phyloP scores from a whole-genome alignment of 1,284 basidiomycete genomes.

The Peniophora sp. region DNA sequence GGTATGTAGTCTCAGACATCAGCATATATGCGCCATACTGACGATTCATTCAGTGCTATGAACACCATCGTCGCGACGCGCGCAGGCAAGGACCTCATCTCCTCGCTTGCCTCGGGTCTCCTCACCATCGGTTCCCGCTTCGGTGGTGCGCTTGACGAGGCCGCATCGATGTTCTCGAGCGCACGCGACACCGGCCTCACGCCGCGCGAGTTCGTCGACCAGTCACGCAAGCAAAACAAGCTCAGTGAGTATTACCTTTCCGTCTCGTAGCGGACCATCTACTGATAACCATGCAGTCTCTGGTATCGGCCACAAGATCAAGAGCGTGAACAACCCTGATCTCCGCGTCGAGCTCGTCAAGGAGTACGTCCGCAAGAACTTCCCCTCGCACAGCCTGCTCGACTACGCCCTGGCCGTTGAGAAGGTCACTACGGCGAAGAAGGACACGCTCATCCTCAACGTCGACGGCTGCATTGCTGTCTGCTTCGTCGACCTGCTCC shows the following conservation, averaged over 20 bases:
- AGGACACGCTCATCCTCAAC: constrained; percentile 94
- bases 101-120: constrained; percentile 92
- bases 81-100: constrained; percentile 98
- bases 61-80: constrained; percentile 99
- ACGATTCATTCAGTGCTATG: constrained; percentile 73
- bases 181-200: constrained; percentile 89
- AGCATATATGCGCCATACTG: constrained; percentile 3
- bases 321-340: constrained; percentile 97
- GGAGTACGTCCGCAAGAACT: constrained; percentile 93
- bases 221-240: constrained; percentile 92
- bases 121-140: constrained; percentile 98
- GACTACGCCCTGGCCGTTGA: constrained; percentile 99
- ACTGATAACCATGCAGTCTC: constrained; percentile 47
- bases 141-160: constrained; percentile 98
- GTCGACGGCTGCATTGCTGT: constrained; percentile 98
- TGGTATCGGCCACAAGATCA: constrained; percentile 99
- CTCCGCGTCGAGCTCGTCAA: constrained; percentile 96
- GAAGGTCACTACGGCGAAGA: constrained; percentile 96
- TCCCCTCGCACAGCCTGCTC: constrained; percentile 87
- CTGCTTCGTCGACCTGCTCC: constrained; percentile 94
- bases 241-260: constrained; percentile 54
- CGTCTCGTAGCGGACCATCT: neutral
- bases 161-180: constrained; percentile 90
- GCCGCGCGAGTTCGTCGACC: constrained; percentile 96
- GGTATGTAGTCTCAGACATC: constrained; percentile 26